Evolutionary conservation across 305 asterid species (phyloP), one percentile per base, ranked within the genome.

Genomic region (Plantago coronopus): DNA sequence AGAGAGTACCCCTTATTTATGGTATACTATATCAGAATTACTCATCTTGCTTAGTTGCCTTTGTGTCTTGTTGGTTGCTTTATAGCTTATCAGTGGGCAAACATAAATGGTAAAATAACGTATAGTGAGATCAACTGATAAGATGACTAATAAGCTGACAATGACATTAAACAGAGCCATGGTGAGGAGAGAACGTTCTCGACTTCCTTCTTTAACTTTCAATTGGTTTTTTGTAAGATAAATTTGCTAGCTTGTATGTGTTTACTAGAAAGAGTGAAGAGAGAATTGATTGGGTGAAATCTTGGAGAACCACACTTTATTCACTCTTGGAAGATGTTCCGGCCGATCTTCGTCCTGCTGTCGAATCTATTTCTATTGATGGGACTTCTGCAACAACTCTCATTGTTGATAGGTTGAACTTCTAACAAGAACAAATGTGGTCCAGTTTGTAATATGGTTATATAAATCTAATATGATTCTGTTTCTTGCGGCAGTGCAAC

Each of bases 361-460:
- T 86, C 45, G 75, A 79, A 1, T 85, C 98, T 63, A 71, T 91
- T 70, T 83, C 98, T 16, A 79, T 91, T 21, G 98, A 91, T 77
- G 98, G 96, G 22, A 91, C 98, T 63, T 91, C 98, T 59, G 95
- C 93, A 61, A 91, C 98, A 48, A 86, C 98, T 47, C 57, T 91
- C 66, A 86, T 91, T 59, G 70, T 91, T 45, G 84, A 88, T 64
- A 72, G 95, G 97, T 91, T 62, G 64, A 66, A 59, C 22, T 61
- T 73, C 42, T 45, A 54, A 3, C 42, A 23, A 8, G 14, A 10
- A 53, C 50, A 17, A 20, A 12, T 43, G 7, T 40, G 43, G 2
- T 40, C 40, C 34, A 18, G 14, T 19, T 7, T 11, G n/a, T n/a
- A 10, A 44, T 5, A 13, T 75, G 56, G 12, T 13, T 5, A 25